Percentiles rank a stretch among this genome's conserved stretches.
Conservation (phyloP, 2,329 filamentous ascomycete genomes). For the Amylocarpus encephaloides region DNA sequence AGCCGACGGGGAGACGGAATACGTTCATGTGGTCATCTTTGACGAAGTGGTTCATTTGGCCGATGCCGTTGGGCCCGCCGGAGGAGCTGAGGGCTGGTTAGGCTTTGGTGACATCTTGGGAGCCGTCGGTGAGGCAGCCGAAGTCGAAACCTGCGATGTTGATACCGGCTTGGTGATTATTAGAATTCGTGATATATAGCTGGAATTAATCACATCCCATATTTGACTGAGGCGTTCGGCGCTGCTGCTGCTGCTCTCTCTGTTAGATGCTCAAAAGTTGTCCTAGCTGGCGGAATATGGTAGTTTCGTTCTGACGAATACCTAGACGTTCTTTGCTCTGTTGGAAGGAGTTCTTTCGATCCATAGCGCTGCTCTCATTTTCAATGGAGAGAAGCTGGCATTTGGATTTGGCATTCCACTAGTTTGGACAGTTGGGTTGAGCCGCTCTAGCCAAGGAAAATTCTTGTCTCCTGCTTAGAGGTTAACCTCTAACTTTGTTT, state of each 20-base stretch:
- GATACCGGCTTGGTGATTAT: conserved; percentile 18
- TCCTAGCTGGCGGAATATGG: no score
- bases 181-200: neutral
- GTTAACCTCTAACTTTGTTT: no score
- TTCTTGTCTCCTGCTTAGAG: no score
- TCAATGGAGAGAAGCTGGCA: no score
- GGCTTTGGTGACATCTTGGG: conserved; percentile 19
- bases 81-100: conserved; percentile 30
- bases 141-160: conserved; percentile 40
- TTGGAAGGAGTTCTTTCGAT: no score
- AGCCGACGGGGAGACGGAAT: conserved; percentile 50
- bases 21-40: conserved; percentile 48
- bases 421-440: no score
- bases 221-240: conserved; percentile 18
- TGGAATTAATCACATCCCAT: conserved; percentile 8
- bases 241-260: conserved; percentile 3
- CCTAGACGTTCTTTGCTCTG: no score
- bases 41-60: conserved; percentile 30
- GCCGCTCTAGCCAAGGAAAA: no score
- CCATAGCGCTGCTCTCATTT: no score
- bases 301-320: no score
- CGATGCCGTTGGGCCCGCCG: conserved; percentile 30
- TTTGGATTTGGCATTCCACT: no score
- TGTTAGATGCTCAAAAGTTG: neutral
- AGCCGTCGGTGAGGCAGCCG: conserved; percentile 37